Percentiles rank a stretch among this genome's conserved stretches.
These are phyloP conservation scores for Aspergillus leporis DNA, from an alignment of 495 filamentous ascomycete genomes.

Conservation along the genomic window DNA sequence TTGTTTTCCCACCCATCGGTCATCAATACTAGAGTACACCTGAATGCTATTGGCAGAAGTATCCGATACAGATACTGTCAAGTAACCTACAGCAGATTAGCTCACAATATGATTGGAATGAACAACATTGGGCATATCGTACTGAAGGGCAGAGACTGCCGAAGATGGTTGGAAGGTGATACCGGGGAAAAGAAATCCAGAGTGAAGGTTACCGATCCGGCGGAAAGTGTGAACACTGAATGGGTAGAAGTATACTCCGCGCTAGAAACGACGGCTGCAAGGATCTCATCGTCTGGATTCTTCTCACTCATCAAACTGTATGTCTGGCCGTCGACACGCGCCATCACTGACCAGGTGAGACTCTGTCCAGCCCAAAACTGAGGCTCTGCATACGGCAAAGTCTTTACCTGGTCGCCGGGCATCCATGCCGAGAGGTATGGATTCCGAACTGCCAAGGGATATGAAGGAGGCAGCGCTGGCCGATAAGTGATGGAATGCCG, in stretches of 20 bases:
- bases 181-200: constrained; percentile 79
- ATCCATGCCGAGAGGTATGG: constrained; percentile 50
- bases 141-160: constrained; percentile 80
- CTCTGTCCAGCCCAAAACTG: constrained; percentile 54
- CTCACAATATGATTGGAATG: not conserved
- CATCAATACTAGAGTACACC: constrained; percentile 51
- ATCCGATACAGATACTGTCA: constrained; percentile 60
- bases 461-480: constrained; percentile 44
- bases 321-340: constrained; percentile 45
- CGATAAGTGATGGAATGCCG: constrained; percentile 20
- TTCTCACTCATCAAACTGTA: constrained; percentile 52
- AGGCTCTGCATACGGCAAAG: constrained; percentile 41
- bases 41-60: constrained; percentile 37
- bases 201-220: constrained; percentile 39
- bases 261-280: constrained; percentile 37
- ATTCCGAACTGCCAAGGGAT: constrained; percentile 50
- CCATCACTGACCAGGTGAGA: constrained; percentile 50
- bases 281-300: constrained; percentile 25
- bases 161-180: constrained; percentile 78
- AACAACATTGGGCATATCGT: constrained; percentile 6
- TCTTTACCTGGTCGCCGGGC: constrained; percentile 38
- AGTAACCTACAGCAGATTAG: constrained; percentile 48
- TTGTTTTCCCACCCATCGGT: constrained; percentile 46
- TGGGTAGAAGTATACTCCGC: constrained; percentile 50
- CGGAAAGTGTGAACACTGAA: constrained; percentile 43